Evolutionary conservation across 345 rosid genomes (phyloP), one percentile per base, ranked within the genome.

Genomic region (Rhodomyrtus tomentosa): DNA sequence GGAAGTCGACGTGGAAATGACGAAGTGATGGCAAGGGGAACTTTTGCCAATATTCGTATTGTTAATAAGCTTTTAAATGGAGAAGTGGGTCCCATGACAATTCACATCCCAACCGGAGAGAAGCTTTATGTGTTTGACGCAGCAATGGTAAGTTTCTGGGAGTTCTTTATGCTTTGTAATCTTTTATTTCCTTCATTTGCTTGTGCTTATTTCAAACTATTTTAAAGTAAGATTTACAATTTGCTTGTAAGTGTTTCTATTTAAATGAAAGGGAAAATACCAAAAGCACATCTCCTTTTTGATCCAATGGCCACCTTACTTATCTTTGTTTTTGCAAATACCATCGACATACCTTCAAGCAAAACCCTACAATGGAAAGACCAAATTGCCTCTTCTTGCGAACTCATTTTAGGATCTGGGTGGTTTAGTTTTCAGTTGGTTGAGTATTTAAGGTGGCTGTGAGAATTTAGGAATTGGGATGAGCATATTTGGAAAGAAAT

Each of bases 1-100:
- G 99, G 99, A 86, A 97, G 99, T 92, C 99, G 99, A 25, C 98
- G 99, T 82, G 99, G 99, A 8, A 97, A 97, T 48, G 99, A 97
- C 86, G 98, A 96, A 87, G 89, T 97, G 49, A 97, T 97, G 99
- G 98, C 98, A 36, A 92, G 99, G 88, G 99, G 99, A 80, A 97
- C 99, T 84, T 97, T 97, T 89, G 99, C 99, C 85, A 97, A 96
- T 84, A 97, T 97, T 83, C 96, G 99, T 84, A 73, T 97, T n/a
- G 99, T 97, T 50, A 97, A 97, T 94, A 97, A 96, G 90, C 98
- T 97, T 84, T 84, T 95, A 91, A 94, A 95, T 82, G 99, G 99
- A 25, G 99, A 97, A 87, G 99, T 94, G 74, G 99, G 99, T 72
- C 95, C 99, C 9, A 95, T 94, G 91, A 97, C 99, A 1, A 48